These are phyloP conservation scores for Astragalus membranaceus DNA, from an alignment of 306 rosid species.

Conservation along the genomic window DNA sequence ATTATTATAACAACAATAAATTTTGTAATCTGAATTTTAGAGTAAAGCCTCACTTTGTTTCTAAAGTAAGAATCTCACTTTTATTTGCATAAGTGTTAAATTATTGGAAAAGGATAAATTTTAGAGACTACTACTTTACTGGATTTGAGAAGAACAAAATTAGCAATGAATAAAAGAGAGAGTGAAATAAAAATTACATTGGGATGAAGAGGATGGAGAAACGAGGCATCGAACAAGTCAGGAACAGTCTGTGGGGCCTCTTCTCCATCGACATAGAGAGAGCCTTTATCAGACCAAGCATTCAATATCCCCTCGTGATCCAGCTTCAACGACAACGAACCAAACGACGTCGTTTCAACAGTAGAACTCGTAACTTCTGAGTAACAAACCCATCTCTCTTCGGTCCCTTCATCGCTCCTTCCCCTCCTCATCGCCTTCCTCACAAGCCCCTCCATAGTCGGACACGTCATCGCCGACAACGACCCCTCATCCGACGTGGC, in stretches of 20 bases:
- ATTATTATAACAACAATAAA: no score
- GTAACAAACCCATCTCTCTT: conserved; percentile 85
- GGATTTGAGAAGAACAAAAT: no score
- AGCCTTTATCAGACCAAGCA: conserved; percentile 87
- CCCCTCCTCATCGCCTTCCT: conserved; percentile 76
- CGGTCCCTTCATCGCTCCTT: conserved; percentile 31
- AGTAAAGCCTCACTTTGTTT: no score
- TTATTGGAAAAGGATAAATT: no score
- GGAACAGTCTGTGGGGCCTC: conserved; percentile 64
- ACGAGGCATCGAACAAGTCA: conserved; percentile 26
- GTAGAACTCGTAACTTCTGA: conserved; percentile 52
- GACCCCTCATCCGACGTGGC: conserved; percentile 38
- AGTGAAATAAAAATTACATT: conserved; percentile 33
- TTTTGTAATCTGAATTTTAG: no score
- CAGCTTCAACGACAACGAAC: conserved; percentile 63
- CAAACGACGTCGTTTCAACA: conserved; percentile 18
- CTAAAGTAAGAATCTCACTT: no score
- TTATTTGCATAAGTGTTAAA: no score
- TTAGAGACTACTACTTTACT: no score
- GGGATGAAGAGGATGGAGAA: not conserved
- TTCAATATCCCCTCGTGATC: conserved; percentile 73
- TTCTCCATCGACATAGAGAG: conserved; percentile 53
- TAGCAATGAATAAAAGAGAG: not conserved
- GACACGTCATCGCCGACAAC: conserved; percentile 24
- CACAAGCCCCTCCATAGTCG: conserved; percentile 32